Conservation (phyloP, 2,329 filamentous ascomycete genomes). For the Neonectria ditissima region DNA sequence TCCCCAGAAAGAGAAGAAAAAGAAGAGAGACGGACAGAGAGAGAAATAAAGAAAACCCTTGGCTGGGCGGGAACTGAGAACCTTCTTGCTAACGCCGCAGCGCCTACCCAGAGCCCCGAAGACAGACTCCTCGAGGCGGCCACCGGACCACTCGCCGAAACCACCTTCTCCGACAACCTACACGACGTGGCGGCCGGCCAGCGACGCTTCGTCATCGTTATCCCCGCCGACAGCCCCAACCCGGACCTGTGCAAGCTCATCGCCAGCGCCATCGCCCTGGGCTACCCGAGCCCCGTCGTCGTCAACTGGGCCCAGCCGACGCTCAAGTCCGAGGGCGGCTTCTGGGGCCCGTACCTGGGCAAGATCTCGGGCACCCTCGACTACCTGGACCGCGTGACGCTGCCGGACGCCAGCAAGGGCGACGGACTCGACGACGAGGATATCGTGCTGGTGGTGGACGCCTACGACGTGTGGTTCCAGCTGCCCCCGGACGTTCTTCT, state of each 20-base stretch:
- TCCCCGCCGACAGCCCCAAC: slow-evolving; percentile 34
- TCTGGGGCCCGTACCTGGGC: slow-evolving; percentile 32
- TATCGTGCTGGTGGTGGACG: slow-evolving; percentile 44
- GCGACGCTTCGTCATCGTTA: slow-evolving; percentile 37
- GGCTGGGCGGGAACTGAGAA: background rate
- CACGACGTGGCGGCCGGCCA: background rate
- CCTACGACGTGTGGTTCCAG: slow-evolving; percentile 47
- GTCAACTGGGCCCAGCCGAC: slow-evolving; percentile 39
- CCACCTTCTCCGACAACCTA: background rate
- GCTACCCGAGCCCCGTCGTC: slow-evolving; percentile 40
- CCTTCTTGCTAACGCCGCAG: background rate
- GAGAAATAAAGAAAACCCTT: too few species aligned
- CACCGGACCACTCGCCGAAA: background rate
- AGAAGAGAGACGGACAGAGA: too few species aligned
- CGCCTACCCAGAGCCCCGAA: background rate
- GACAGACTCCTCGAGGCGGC: background rate
- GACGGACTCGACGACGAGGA: slow-evolving; percentile 35
- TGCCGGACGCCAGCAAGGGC: slow-evolving; percentile 14
- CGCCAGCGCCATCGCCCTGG: slow-evolving; percentile 33
- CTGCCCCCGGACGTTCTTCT: slow-evolving; percentile 43
- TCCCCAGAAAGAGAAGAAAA: too few species aligned
- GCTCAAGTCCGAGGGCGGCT: slow-evolving; percentile 22
- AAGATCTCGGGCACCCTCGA: slow-evolving; percentile 40
- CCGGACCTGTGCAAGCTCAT: slow-evolving; percentile 42
- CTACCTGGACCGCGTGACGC: slow-evolving; percentile 33